These are phyloP conservation scores for Stemphylium beticola DNA, from an alignment of 2,329 filamentous ascomycete species.

Conservation along the genomic window DNA sequence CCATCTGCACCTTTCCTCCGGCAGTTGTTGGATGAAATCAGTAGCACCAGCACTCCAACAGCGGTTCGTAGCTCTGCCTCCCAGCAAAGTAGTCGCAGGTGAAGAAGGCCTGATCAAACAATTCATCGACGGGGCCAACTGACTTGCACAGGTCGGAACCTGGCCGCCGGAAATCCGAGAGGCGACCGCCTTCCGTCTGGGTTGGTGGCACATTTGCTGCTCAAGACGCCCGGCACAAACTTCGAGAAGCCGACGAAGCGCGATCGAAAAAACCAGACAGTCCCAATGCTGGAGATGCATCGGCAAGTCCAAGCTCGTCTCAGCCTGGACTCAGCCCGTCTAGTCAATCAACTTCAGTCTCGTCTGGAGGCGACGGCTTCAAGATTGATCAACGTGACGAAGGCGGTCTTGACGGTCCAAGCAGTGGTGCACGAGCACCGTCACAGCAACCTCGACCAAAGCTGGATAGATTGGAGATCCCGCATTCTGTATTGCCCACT, in stretches of 20 bases:
- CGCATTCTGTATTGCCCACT: not conserved
- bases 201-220: slow-evolving; percentile 25
- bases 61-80: not conserved
- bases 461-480: slow-evolving; percentile 9
- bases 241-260: slow-evolving; percentile 35
- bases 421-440: not conserved
- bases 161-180: not conserved
- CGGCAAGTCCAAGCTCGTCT: not conserved
- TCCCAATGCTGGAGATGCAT: not conserved
- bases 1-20: slow-evolving; percentile 30
- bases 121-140: not conserved
- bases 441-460: not conserved
- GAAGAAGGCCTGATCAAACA: not conserved
- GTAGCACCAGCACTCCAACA: slow-evolving; percentile 6
- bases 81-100: not conserved
- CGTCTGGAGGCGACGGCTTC: not conserved
- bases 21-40: slow-evolving; percentile 38
- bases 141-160: not conserved
- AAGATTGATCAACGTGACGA: not conserved
- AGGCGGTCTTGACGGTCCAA: not conserved
- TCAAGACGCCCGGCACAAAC: slow-evolving; percentile 30
- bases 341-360: not conserved
- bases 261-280: slow-evolving; percentile 12
- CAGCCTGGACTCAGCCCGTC: too few species aligned
- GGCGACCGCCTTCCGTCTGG: slow-evolving; percentile 22